These are phyloP conservation scores for Penicillium brasilianum DNA, from an alignment of 2,329 filamentous ascomycete genomes.

Conservation along the genomic window DNA sequence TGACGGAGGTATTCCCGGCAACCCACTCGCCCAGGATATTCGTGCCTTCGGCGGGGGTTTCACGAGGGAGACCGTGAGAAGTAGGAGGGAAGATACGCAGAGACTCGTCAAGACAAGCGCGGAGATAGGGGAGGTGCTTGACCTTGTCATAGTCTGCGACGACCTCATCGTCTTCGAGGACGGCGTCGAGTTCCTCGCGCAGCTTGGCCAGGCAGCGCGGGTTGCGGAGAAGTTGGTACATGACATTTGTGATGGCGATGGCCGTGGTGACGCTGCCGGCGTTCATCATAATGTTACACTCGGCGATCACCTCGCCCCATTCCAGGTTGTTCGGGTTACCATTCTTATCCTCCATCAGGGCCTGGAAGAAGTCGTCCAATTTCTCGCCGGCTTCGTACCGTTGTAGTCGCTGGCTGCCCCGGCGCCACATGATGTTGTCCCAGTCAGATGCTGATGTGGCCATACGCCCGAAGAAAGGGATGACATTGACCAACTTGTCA, in stretches of 20 bases:
- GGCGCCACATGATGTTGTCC: conserved; percentile 52
- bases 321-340: conserved; percentile 55
- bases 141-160: conserved; percentile 58
- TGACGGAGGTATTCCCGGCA: conserved; percentile 52
- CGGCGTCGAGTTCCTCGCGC: conserved; percentile 53
- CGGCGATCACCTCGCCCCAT: conserved; percentile 64
- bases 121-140: conserved; percentile 58
- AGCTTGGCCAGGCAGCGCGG: conserved; percentile 49
- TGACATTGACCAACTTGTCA: conserved; percentile 53
- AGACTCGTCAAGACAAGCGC: conserved; percentile 58
- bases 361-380: conserved; percentile 64
- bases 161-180: conserved; percentile 50
- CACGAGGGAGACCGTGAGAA: conserved; percentile 50
- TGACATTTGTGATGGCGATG: conserved; percentile 59
- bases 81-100: conserved; percentile 54
- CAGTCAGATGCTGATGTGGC: conserved; percentile 52
- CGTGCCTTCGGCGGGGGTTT: conserved; percentile 53
- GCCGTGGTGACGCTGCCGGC: conserved; percentile 60
- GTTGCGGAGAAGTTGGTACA: conserved; percentile 59
- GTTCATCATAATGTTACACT: conserved; percentile 53
- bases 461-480: conserved; percentile 50
- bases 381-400: conserved; percentile 56
- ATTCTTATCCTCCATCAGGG: conserved; percentile 59
- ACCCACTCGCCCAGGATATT: conserved; percentile 54
- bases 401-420: conserved; percentile 42